Evolutionary conservation across 352 stramenopile species (phyloP), one percentile per base, ranked within the genome.

Genomic region (Elongisporangium undulatum): DNA sequence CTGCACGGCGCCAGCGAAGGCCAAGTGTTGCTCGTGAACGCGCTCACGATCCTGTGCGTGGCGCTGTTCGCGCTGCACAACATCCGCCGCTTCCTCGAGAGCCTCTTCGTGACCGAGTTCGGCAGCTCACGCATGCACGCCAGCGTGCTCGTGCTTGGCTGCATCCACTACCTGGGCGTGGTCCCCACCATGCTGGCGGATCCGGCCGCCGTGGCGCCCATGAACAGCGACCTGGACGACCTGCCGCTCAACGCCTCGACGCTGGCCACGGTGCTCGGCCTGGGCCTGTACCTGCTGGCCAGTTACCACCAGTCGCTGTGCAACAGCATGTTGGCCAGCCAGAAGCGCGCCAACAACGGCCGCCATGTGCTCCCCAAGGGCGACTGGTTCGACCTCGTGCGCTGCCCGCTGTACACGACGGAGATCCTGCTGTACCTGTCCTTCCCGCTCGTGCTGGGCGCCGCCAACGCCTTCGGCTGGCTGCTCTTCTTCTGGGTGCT

Each of bases 341-440:
- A 86, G 63, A 92, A 92, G 63, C 63, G 66, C 17, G 66, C 56
- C 13, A 82, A 74, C 54, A 64, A 61, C 21, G 71, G 75, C 54
- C 70, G 77, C 50, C 64, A 92, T 61, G 77, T 85, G 38, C 55
- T 90, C 10, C 79, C 82, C 20, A 66, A 59, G 5, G 82, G 82
- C 12, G 76, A 84, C 51, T 92, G 82, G 79, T 90, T 89, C 59
- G 62, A 87, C 41, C 23, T 48, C n/a, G 76, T 89, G 55, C 78
- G 75, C 17, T 85, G 76, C 59, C 79, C 82, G 8, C 72, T 89
- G 10, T 90, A 90, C 63, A 68, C 78, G 29, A 61, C 79, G 9
- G 82, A 92, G 45, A 65, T 89, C 34, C 71, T 88, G 50, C 69
- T 92, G 17, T 92, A 92, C 55, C 49, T 74, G 9, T 66, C 59